These are phyloP conservation scores for Capsicum rhomboideum DNA, from an alignment of 257 asterid species.

Conservation along the genomic window DNA sequence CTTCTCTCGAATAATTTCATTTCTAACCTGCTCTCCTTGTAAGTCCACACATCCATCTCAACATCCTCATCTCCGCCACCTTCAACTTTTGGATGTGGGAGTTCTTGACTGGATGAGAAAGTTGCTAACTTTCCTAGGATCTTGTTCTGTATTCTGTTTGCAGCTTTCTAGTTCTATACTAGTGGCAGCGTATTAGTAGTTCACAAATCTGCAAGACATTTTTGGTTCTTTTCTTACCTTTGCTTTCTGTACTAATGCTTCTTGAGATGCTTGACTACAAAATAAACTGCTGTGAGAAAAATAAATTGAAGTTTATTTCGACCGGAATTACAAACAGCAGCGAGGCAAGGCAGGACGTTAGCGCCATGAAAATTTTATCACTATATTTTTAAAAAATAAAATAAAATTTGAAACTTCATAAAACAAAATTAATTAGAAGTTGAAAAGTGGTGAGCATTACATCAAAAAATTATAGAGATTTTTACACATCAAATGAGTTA, in stretches of 20 bases:
- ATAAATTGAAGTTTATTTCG: background rate
- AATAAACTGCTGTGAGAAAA: background rate
- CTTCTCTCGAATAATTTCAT: no score
- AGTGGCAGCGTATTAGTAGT: background rate
- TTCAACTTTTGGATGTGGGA: no score
- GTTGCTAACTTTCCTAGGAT: background rate
- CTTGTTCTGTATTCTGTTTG: background rate
- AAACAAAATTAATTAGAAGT: background rate
- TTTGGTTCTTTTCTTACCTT: background rate
- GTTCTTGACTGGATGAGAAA: no score
- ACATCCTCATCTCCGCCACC: no score
- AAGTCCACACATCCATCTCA: no score
- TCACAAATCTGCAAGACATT: background rate
- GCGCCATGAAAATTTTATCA: background rate
- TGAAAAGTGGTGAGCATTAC: background rate
- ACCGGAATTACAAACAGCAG: background rate
- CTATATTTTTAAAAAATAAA: background rate
- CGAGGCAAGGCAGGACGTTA: background rate
- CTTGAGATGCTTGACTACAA: background rate
- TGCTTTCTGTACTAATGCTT: background rate
- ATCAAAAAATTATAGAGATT: no score
- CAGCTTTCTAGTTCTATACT: background rate
- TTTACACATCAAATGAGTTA: no score
- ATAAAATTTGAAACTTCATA: background rate
- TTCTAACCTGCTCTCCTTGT: no score